Conservation (phyloP, 257 asterid genomes). For the Datura wrightii region DNA sequence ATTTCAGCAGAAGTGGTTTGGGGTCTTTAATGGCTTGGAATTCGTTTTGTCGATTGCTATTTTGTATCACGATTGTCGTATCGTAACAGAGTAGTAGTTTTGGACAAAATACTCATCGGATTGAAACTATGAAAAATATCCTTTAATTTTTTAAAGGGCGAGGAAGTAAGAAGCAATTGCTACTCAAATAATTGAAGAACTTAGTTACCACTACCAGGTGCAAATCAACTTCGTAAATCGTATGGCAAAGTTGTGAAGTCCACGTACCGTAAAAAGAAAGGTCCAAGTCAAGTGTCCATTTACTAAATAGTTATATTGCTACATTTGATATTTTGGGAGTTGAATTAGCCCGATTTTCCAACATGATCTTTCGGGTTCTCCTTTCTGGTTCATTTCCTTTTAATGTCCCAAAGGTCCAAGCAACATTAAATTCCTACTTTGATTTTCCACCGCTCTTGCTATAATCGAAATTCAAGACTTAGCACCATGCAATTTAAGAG, state of each 20-base stretch:
- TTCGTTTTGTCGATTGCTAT: not conserved
- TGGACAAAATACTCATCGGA: not conserved
- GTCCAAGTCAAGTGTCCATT: not conserved
- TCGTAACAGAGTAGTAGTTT: not conserved
- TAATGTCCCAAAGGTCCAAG: not conserved
- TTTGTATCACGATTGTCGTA: not conserved
- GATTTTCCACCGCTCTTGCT: not conserved
- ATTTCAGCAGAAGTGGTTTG: not conserved
- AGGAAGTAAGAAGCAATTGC: not conserved
- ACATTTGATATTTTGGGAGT: slow-evolving; percentile 25
- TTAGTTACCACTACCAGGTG: not conserved
- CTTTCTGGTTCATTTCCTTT: not conserved
- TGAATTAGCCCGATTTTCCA: not conserved
- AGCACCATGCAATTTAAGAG: not conserved
- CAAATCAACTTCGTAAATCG: not conserved
- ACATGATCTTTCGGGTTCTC: not conserved
- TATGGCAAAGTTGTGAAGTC: not conserved
- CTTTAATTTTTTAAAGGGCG: not conserved
- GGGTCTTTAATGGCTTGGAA: not conserved
- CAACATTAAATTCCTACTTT: not conserved
- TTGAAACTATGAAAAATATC: not conserved
- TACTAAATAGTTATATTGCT: not conserved
- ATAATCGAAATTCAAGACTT: not conserved
- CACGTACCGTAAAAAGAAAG: not conserved
- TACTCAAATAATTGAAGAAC: not conserved